phyloP scores from a whole-genome alignment of 2,329 filamentous ascomycete species.

The Aspergillus cejpii region DNA sequence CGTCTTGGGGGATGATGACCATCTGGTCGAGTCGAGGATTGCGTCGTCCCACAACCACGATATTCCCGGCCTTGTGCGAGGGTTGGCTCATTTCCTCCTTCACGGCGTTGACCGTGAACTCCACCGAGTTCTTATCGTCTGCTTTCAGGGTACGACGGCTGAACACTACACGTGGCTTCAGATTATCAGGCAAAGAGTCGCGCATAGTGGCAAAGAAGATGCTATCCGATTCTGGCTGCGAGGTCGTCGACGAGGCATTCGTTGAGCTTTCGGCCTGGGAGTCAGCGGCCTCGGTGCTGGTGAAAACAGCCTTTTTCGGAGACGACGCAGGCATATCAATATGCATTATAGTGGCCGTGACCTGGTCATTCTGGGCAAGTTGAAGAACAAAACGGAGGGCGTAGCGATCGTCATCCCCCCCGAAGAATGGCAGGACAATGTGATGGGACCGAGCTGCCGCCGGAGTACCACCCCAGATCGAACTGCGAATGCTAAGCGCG shows the following conservation, averaged over 20 bases:
- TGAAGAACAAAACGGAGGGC: constrained; percentile 78
- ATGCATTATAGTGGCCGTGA: constrained; percentile 70
- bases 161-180: constrained; percentile 55
- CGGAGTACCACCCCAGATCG: constrained; percentile 51
- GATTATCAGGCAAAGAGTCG: constrained; percentile 48
- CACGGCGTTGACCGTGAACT: constrained; percentile 48
- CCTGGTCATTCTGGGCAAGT: constrained; percentile 67
- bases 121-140: constrained; percentile 39
- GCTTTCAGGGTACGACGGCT: constrained; percentile 27
- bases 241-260: neutral
- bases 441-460: constrained; percentile 66
- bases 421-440: constrained; percentile 81
- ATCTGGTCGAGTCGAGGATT: constrained; percentile 13
- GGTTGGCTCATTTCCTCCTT: constrained; percentile 55
- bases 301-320: constrained; percentile 3
- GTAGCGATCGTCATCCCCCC: constrained; percentile 71
- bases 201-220: constrained; percentile 53
- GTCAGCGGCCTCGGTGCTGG: constrained; percentile 4
- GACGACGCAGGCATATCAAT: constrained; percentile 37
- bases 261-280: neutral
- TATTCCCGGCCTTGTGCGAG: constrained; percentile 61
- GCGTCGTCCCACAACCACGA: constrained; percentile 60
- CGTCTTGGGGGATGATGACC: constrained; percentile 31
- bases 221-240: constrained; percentile 40
- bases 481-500: constrained; percentile 54